Evolutionary conservation across 495 filamentous ascomycete genomes (phyloP).

Genomic region (Xylaria flabelliformis): DNA sequence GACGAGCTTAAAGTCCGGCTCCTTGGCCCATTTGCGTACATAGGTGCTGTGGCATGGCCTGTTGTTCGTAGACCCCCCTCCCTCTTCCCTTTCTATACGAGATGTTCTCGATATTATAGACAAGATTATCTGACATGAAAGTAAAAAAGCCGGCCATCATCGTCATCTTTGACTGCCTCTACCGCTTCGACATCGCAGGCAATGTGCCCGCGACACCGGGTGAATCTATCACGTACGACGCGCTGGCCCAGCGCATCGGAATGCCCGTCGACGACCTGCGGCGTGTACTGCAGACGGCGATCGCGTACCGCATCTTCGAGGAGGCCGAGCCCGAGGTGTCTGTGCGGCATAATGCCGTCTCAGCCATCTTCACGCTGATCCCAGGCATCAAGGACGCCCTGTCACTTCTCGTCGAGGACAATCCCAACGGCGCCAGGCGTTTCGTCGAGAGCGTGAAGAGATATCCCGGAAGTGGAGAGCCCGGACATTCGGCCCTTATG

Average conservation of each 20-base stretch:
- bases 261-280: slow-evolving; percentile 43
- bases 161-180: slow-evolving; percentile 29
- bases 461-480: slow-evolving; percentile 36
- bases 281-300: slow-evolving; percentile 54
- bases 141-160: slow-evolving; percentile 25
- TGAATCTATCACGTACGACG: slow-evolving; percentile 39
- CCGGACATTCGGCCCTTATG: slow-evolving; percentile 34
- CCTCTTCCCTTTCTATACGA: neutral
- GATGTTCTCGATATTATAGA: neutral
- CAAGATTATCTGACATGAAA: neutral
- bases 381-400: slow-evolving; percentile 44
- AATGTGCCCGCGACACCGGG: slow-evolving; percentile 28
- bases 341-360: slow-evolving; percentile 48
- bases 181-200: slow-evolving; percentile 32
- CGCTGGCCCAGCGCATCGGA: slow-evolving; percentile 42
- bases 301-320: slow-evolving; percentile 55
- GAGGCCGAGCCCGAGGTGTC: slow-evolving; percentile 51
- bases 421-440: slow-evolving; percentile 40
- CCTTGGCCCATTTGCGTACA: slow-evolving; percentile 30
- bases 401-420: slow-evolving; percentile 47
- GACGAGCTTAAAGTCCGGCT: slow-evolving; percentile 35
- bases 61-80: slow-evolving; percentile 22
- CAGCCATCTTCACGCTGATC: slow-evolving; percentile 35
- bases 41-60: slow-evolving; percentile 24
- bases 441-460: slow-evolving; percentile 35